A percentile compares a stretch with the other conserved stretches of the same genome.
Conservation (phyloP, 495 filamentous ascomycete species). For the Aspergillus funiculosus region DNA sequence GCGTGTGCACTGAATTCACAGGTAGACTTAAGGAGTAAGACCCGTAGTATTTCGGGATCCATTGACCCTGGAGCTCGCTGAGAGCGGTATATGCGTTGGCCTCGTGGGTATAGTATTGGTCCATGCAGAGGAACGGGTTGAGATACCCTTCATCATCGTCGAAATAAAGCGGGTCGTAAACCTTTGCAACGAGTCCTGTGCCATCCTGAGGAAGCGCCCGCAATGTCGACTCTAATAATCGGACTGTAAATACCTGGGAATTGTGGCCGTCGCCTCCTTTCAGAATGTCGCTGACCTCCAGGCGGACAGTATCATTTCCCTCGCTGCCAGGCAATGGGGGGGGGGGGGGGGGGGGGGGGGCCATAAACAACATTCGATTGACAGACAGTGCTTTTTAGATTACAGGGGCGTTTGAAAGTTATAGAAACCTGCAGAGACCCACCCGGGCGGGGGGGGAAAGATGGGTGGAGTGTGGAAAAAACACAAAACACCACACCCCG, state of each 20-base stretch:
- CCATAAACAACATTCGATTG: too few relatives aligned
- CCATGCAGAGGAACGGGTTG: constrained; percentile 24
- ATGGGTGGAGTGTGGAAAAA: too few relatives aligned
- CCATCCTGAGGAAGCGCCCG: constrained; percentile 5
- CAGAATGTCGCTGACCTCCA: constrained; percentile 18
- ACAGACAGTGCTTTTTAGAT: too few relatives aligned
- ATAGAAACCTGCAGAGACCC: too few relatives aligned
- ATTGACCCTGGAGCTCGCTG: constrained; percentile 14
- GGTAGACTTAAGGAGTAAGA: constrained; percentile 23
- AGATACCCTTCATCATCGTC: constrained; percentile 21
- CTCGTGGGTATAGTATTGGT: constrained; percentile 27
- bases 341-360: too few relatives aligned
- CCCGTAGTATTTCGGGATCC: constrained; percentile 21
- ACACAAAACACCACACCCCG: too few relatives aligned
- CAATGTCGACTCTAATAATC: constrained; percentile 8
- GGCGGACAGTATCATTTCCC: constrained; percentile 11
- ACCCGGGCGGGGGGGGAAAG: too few relatives aligned
- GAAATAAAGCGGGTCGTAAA: constrained; percentile 30
- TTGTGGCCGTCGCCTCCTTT: constrained; percentile 23
- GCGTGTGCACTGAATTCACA: constrained; percentile 14
- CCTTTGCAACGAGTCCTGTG: constrained; percentile 23
- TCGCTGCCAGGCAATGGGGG: constrained; percentile 17
- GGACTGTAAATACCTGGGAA: constrained; percentile 22
- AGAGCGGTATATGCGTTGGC: constrained; percentile 21
- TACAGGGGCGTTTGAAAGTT: too few relatives aligned